Base-by-base conservation (phyloP, 2,329 filamentous ascomycete genomes). In the Aspergillus udagawae region DNA sequence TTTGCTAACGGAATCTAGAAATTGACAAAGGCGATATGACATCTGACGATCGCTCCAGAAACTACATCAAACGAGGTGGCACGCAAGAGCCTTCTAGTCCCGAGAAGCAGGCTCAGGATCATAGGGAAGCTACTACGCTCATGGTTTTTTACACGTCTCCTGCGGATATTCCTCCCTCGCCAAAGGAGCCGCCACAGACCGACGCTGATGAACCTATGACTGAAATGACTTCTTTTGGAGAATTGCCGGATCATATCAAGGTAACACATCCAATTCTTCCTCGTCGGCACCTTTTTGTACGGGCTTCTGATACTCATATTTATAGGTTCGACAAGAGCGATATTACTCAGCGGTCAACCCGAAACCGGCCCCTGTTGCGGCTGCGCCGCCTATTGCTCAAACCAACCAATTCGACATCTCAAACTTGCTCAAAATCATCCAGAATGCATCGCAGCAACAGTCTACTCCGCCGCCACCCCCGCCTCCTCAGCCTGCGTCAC, bases 91-190 rank as follows among this genome's bases (percentile, higher is more conserved):
- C 76, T 7, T 65, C 66, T 20, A 80, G 77, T 53, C 65, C 70
- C 2, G 76, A 79, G 59, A 77, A 71, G 52, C 63, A 70, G 28
- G 74, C 73, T 1, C 79, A 81, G 60, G 74, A 80, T 23, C 74
- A 76, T 51, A 73, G 78, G 32, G 79, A 81, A 63, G 67, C 72
- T 48, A 79, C 69, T 23, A 79, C 77, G 3, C 70, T 81, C 41
- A 80, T 80, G 75, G 77, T 77, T 1, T 75, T 79, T 59, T 79
- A 80, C 60, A 72, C 77, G 1, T 77, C 74, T 28, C 69, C 72
- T 49, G 72, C 72, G 4, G 79, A 81, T 59, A 70, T 80, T 49
- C 79, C 79, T 5, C 61, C 72, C 4, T 75, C 77, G 3, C 77
- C 79, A 6, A 80, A 78, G 59, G 79, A 81, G 53, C 77, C 78